Evolutionary conservation across 768 basidiomycete species (phyloP).

Genomic region (Crucibulum laeve): DNA sequence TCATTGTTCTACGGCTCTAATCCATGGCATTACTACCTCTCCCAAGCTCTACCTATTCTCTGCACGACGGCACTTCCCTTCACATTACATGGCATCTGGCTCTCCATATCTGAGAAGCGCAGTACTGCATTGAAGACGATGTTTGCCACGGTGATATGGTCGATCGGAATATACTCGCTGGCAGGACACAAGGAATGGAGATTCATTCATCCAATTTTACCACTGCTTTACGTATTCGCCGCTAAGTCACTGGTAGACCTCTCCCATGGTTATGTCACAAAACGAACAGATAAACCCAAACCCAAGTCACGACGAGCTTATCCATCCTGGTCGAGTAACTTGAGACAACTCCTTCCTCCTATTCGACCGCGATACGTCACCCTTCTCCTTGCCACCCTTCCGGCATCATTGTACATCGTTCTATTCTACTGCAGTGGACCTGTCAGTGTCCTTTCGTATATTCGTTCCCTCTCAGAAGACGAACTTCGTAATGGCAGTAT

Average conservation of each 20-base stretch:
- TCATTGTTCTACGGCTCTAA: slow-evolving; percentile 91
- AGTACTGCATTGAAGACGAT: slow-evolving; percentile 36
- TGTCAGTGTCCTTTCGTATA: slow-evolving; percentile 65
- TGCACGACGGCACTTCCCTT: slow-evolving; percentile 74
- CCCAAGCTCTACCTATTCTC: slow-evolving; percentile 82
- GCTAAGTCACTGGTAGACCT: slow-evolving; percentile 63
- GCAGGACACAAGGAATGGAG: slow-evolving; percentile 97
- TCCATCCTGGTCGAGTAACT: neutral
- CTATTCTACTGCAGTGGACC: slow-evolving; percentile 79
- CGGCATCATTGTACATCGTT: slow-evolving; percentile 64
- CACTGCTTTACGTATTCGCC: slow-evolving; percentile 76
- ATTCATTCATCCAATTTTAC: slow-evolving; percentile 89
- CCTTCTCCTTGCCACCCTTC: slow-evolving; percentile 51
- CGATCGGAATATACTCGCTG: slow-evolving; percentile 65
- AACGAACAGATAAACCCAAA: slow-evolving; percentile 4
- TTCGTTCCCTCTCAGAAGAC: slow-evolving; percentile 48
- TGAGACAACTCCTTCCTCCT: slow-evolving; percentile 16
- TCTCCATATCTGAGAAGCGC: slow-evolving; percentile 17
- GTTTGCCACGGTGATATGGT: slow-evolving; percentile 53
- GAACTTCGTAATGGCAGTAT: slow-evolving; percentile 45
- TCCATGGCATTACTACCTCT: slow-evolving; percentile 85
- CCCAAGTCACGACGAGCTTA: neutral
- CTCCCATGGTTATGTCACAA: slow-evolving; percentile 13
- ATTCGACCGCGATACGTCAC: slow-evolving; percentile 30
- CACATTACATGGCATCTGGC: slow-evolving; percentile 55